Evolutionary conservation across 805 yeast species (phyloP).

Genomic region (Yarrowia hollandica): DNA sequence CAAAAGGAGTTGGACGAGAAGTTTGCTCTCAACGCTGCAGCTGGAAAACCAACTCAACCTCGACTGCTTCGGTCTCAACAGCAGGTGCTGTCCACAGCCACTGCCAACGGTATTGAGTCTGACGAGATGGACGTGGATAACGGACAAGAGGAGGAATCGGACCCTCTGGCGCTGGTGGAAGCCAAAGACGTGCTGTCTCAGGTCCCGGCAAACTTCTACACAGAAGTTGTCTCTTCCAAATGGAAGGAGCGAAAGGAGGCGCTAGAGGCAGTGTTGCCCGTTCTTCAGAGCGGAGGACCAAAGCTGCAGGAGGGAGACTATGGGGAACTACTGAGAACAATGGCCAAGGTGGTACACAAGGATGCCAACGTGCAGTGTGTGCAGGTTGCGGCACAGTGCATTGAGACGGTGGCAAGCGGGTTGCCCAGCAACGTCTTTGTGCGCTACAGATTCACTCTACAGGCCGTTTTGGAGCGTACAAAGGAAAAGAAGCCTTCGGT

Average conservation of each 20-base stretch:
- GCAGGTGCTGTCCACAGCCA: constrained; percentile 43
- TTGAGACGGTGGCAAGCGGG: constrained; percentile 64
- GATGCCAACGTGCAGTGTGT: constrained; percentile 92
- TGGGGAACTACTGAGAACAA: constrained; percentile 55
- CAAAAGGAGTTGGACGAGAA: constrained; percentile 76
- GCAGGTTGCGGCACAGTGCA: constrained; percentile 68
- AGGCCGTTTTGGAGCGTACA: constrained; percentile 72
- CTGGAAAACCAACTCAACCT: constrained; percentile 47
- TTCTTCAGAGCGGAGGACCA: constrained; percentile 47
- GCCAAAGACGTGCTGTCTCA: constrained; percentile 66
- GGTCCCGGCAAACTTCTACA: constrained; percentile 62
- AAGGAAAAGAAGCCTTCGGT: constrained; percentile 86
- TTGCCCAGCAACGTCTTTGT: constrained; percentile 54
- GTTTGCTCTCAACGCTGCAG: constrained; percentile 53
- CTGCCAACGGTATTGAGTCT: constrained; percentile 33
- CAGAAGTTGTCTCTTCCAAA: constrained; percentile 58
- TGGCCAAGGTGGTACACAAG: constrained; percentile 66
- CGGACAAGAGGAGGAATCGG: constrained; percentile 48
- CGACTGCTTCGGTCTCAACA: constrained; percentile 58
- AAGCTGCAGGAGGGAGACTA: constrained; percentile 64
- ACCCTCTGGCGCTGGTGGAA: constrained; percentile 69
- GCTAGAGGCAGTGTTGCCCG: constrained; percentile 56
- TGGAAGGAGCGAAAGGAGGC: constrained; percentile 95
- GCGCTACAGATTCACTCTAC: constrained; percentile 56
- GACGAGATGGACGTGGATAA: constrained; percentile 32